Base-by-base conservation (phyloP, 192 early-diverging fungal genomes). In the Gamsiella multidivaricata region DNA sequence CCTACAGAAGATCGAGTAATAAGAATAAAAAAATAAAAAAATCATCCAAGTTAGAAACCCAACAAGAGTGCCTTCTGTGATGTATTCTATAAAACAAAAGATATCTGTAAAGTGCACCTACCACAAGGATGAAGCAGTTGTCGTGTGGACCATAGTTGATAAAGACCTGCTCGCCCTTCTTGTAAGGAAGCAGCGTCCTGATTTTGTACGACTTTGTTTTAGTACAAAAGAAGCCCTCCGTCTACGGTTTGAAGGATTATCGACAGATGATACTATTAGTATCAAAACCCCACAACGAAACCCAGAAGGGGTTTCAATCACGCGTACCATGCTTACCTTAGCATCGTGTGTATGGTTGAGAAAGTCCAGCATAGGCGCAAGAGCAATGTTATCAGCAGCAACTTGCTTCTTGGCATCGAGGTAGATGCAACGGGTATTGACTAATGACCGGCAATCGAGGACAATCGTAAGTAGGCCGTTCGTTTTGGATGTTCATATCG, bases 341-440 rank as follows among this genome's bases (percentile, higher is more conserved):
- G 89, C 90, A 23, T 83, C 71, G 22, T 64, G 70, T 37, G 83
- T 85, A 83, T 93, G 92, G 70, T 93, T 93, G 41, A 93, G 86
- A 20, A 93, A 86, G 82, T 93, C 92, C 14, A 93, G 81, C 54
- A 92, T 80, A 5, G 92, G 92, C 31, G 92, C 92, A 39, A 93
- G 74, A 29, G 92, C 89, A 39, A 93, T 90, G 52, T 81, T 87
- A 49, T 88, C 87, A 12, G 62, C 78, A 6, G 70, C 65, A 12
- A 51, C 54, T 41, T 65, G 71, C 22, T 81, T 75, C n/a, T 68
- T 79, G 5, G 61, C 70, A 42, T 79, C 82, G 23, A 88, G 62
- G 57, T 87, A 83, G 34, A 88, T 88, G 34, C 87, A 85, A 51
- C 87, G 79, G 3, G 87, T 87, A 68, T 87, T 88, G 12, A 88